Evolutionary conservation across 2,329 filamentous ascomycete genomes (phyloP), one percentile per base, ranked within the genome.

Genomic region (Stemphylium beticola): DNA sequence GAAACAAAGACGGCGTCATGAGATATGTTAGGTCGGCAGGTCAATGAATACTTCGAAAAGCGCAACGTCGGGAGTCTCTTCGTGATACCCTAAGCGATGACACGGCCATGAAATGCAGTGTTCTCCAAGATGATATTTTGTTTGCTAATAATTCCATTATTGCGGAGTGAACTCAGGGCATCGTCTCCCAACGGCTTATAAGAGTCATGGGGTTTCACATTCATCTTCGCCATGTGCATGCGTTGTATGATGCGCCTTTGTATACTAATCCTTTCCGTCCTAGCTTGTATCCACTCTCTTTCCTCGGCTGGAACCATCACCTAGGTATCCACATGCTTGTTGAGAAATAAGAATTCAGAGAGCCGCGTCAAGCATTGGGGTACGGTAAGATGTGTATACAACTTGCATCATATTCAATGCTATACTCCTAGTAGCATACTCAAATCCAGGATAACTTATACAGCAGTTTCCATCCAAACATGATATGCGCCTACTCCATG

Each of bases 31-130:
- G 62, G 69, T 65, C 64, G 65, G 66, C 66, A 67, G 67, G 64
- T 71, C 60, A 75, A 75, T 74, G 72, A 75, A 71, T 63, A 71
- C 67, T 71, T 72, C 70, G 68, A 74, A 75, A 74, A 73, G 70
- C 68, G 69, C 69, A 74, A 65, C 17, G 38, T 48, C 29, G 45
- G 45, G 18, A 40, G 29, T 48, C 37, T 40, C 36, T 40, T 32
- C 38, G 37, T 41, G 45, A 48, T 48, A 48, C 45, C 45, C 31
- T 24, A 45, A 20, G 42, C 34, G 31, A 45, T 45, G 42, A 40
- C 38, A 34, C 29, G 26, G 45, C 38, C 15, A 48, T 26, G 17
- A 40, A 32, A 33, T 37, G 37, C 45, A n/a, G 15, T 40, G 37
- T 40, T 17, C 33, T 33, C 9, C 17, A 20, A 24, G 9, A 29